phyloP scores from a whole-genome alignment of 768 basidiomycete genomes.

The Asterophora parasitica region DNA sequence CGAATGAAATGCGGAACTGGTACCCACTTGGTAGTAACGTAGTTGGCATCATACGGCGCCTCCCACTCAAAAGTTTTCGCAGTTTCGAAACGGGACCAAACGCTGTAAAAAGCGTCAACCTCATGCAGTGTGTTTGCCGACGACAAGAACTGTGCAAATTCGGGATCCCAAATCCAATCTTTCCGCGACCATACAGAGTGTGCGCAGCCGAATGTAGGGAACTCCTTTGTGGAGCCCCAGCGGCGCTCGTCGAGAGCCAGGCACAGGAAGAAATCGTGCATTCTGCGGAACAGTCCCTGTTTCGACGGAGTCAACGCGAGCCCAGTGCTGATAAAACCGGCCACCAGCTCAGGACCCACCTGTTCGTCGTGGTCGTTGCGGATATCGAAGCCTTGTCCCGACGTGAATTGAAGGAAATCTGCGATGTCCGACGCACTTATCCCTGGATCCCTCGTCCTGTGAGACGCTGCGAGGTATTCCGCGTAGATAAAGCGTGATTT shows the following conservation, averaged over 20 bases:
- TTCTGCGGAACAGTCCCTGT: slow-evolving; percentile 15
- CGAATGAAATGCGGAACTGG: too few relatives aligned
- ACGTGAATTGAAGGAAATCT: neutral
- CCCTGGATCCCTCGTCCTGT: neutral
- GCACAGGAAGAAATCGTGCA: slow-evolving; percentile 21
- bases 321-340: neutral
- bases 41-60: slow-evolving; percentile 1
- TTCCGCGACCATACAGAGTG: slow-evolving; percentile 17
- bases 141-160: neutral
- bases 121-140: slow-evolving; percentile 5
- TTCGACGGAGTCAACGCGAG: neutral
- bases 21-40: too few relatives aligned
- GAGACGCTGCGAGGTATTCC: neutral
- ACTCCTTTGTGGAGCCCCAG: slow-evolving; percentile 9
- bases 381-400: neutral
- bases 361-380: slow-evolving; percentile 4
- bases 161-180: slow-evolving; percentile 11
- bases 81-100: slow-evolving; percentile 21
- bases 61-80: slow-evolving; percentile 24
- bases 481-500: neutral
- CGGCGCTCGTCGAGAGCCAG: slow-evolving; percentile 20
- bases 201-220: slow-evolving; percentile 17
- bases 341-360: neutral
- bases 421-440: slow-evolving; percentile 1
- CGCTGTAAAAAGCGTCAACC: slow-evolving; percentile 18